Conservation (phyloP, 1,284 basidiomycete genomes). For the Afroboletus lepidellus region DNA sequence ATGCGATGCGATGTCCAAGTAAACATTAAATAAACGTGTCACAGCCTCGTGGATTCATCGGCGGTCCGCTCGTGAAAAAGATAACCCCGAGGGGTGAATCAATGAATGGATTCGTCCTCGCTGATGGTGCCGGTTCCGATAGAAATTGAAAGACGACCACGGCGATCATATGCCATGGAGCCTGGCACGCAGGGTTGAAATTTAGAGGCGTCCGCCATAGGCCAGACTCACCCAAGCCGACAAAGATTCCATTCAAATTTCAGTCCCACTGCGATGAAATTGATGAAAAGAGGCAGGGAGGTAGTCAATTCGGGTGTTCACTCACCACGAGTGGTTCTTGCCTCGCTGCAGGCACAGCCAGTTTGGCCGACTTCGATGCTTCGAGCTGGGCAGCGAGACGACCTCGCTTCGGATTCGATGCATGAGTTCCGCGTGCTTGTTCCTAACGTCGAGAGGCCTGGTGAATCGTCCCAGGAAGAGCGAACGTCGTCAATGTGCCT, state of each 20-base stretch:
- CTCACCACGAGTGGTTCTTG: slow-evolving; percentile 64
- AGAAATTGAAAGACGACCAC: slow-evolving; percentile 31
- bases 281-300: slow-evolving; percentile 26
- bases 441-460: slow-evolving; percentile 37
- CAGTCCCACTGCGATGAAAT: slow-evolving; percentile 34
- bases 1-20: slow-evolving; percentile 24
- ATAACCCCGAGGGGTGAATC: slow-evolving; percentile 35
- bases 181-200: slow-evolving; percentile 33
- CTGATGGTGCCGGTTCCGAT: slow-evolving; percentile 34
- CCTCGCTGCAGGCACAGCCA: slow-evolving; percentile 46
- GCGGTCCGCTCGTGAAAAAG: slow-evolving; percentile 21
- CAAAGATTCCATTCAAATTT: slow-evolving; percentile 20
- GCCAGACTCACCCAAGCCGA: slow-evolving; percentile 26
- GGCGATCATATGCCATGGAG: slow-evolving; percentile 33
- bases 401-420: slow-evolving; percentile 65
- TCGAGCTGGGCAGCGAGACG: slow-evolving; percentile 56
- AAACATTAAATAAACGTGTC: slow-evolving; percentile 37
- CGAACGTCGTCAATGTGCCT: slow-evolving; percentile 29
- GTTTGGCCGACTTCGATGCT: slow-evolving; percentile 48
- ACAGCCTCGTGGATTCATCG: slow-evolving; percentile 31
- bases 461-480: slow-evolving; percentile 22
- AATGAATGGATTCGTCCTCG: slow-evolving; percentile 30
- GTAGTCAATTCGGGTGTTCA: slow-evolving; percentile 24
- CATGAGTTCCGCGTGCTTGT: slow-evolving; percentile 55
- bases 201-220: slow-evolving; percentile 16